Base-by-base conservation (phyloP, 371 early-diverging fungal species). In the Haplosporangium sp. region DNA sequence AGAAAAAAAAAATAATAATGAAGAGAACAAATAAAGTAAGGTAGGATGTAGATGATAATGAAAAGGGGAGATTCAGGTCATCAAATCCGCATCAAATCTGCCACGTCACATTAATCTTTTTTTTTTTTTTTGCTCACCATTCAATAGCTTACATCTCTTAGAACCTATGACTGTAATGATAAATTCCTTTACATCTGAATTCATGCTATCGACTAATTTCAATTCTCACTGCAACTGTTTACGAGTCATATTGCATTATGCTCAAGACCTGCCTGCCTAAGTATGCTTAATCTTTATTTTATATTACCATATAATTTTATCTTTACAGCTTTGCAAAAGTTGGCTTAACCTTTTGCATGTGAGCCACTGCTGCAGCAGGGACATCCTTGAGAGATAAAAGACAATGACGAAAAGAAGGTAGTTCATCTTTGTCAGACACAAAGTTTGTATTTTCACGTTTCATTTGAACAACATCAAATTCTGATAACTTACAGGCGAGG, bases 401-500 rank as follows among this genome's bases (percentile, higher is more conserved):
- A 27, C 27, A 27, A 27, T 27, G 27, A 27, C 27, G 27, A 27
- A 52, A 64, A 15, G 6, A 13, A 4, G 45, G 15, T 1, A 44
- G 1, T 42, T 10, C 27, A 15, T 50, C 15, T 17, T 11, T 39
- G 27, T 35, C 53, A 35, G 15, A 38, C 38, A 10, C 47, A 13
- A 37, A 10, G n/a, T 35, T 27, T 10, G 2, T 20, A 55, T 34
- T 35, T 8, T 17, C 52, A 52, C 9, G 20, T 55, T 20, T 10
- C 15, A 55, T 35, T 11, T 2, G 17, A 15, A 15, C 27, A 27
- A 27, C 27, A 34, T 55, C 10, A 6, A 55, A 15, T 35, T 11
- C 10, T 57, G 20, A 47, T 27, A 17, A 63, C 85, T 65, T 83
- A 91, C 90, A 68, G 92, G 88, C 13, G 95, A 90, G 65, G 93